These are phyloP conservation scores for Plasmodium chabaudi DNA, from an alignment of 169 alveolate genomes.

Conservation along the genomic window DNA sequence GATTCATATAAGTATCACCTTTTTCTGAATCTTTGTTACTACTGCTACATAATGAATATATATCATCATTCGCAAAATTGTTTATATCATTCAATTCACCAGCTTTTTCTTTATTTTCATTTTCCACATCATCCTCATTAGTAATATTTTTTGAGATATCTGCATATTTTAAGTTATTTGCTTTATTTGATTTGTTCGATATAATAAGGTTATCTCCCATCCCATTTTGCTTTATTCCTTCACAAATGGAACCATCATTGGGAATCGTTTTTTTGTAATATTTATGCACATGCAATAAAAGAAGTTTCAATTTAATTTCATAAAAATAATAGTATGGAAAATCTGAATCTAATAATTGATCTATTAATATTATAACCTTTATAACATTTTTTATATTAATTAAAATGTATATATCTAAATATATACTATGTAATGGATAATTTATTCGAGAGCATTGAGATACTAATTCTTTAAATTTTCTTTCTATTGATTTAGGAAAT, in stretches of 20 bases:
- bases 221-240: background rate
- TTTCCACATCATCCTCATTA: no score
- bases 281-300: constrained; percentile 23
- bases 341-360: constrained; percentile 26
- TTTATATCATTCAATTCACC: no score
- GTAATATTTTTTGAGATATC: no score
- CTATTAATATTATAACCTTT: constrained; percentile 48
- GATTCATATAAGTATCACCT: no score
- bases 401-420: constrained; percentile 52
- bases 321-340: constrained; percentile 62
- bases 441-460: constrained; percentile 20
- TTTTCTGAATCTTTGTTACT: no score
- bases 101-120: no score
- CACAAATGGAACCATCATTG: background rate
- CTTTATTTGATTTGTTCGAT: no score
- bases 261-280: background rate
- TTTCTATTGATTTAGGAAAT: constrained; percentile 23
- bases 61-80: no score
- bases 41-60: no score
- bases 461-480: constrained; percentile 22
- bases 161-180: no score
- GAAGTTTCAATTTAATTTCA: constrained; percentile 57
- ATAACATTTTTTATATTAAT: constrained; percentile 32
- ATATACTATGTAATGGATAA: constrained; percentile 60
- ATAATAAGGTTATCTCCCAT: no score